A percentile compares a stretch with the other conserved stretches of the same genome.
Conservation (phyloP, 2,329 filamentous ascomycete species). For the Diaporthe aspalathi region DNA sequence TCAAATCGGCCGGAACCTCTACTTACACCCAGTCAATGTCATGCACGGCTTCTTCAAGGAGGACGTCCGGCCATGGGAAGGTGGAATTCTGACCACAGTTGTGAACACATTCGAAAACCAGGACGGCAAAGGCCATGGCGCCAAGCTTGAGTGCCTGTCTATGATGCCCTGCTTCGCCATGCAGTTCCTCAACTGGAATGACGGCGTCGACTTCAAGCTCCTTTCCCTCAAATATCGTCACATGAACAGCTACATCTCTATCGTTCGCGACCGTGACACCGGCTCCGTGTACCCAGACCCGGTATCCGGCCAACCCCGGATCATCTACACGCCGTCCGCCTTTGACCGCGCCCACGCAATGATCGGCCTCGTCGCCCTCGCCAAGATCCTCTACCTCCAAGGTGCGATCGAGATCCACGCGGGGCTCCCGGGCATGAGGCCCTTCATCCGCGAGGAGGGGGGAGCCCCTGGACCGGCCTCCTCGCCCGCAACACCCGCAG, state of each 20-base stretch:
- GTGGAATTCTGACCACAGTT: constrained; percentile 81
- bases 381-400: constrained; percentile 79
- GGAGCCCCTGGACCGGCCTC: background rate
- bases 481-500: background rate
- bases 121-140: constrained; percentile 80
- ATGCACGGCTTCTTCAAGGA: constrained; percentile 72
- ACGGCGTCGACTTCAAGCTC: constrained; percentile 75
- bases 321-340: constrained; percentile 76
- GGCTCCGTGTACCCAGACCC: constrained; percentile 80
- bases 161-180: constrained; percentile 76
- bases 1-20: constrained; percentile 84
- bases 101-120: constrained; percentile 81
- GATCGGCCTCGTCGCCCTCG: constrained; percentile 74
- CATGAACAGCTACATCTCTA: constrained; percentile 75
- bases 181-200: constrained; percentile 71
- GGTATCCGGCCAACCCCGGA: constrained; percentile 67
- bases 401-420: constrained; percentile 82
- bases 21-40: constrained; percentile 79
- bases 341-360: constrained; percentile 77
- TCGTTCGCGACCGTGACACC: constrained; percentile 77
- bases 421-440: constrained; percentile 66
- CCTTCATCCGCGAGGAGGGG: constrained; percentile 61
- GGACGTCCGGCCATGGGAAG: constrained; percentile 73
- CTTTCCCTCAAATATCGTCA: constrained; percentile 73
- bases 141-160: constrained; percentile 78